A percentile compares a stretch with the other conserved stretches of the same genome.
Conservation (phyloP, 495 filamentous ascomycete species). For the Lasiosphaeria ovina region DNA sequence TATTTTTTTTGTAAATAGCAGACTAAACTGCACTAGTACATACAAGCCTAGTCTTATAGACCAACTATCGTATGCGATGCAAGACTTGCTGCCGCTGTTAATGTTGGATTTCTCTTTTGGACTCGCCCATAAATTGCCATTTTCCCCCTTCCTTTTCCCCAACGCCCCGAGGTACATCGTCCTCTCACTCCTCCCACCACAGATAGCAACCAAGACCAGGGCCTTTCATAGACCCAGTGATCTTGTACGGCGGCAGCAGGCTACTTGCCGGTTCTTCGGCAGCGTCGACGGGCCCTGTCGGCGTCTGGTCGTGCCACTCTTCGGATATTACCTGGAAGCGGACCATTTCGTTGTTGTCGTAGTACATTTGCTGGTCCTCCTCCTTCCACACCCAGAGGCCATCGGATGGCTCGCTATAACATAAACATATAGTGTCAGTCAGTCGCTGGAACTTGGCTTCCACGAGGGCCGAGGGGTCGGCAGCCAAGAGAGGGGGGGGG, state of each 20-base stretch:
- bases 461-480: background rate
- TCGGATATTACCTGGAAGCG: constrained; percentile 81
- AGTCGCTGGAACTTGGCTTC: no score
- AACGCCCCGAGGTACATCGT: background rate
- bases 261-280: constrained; percentile 35
- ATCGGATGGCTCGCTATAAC: constrained; percentile 61
- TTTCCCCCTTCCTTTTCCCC: background rate
- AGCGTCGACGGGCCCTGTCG: constrained; percentile 58
- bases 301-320: constrained; percentile 83
- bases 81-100: no score
- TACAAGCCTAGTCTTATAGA: background rate
- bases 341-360: constrained; percentile 84
- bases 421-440: no score
- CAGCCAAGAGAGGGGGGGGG: background rate
- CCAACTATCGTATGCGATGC: background rate
- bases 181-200: constrained; percentile 49
- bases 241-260: constrained; percentile 59
- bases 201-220: constrained; percentile 51
- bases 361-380: constrained; percentile 69
- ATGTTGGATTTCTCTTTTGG: background rate
- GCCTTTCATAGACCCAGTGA: constrained; percentile 60
- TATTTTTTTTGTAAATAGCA: background rate
- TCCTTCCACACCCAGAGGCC: constrained; percentile 79
- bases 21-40: background rate
- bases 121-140: background rate